Base-by-base conservation (phyloP, 2,329 filamentous ascomycete genomes). In the Stachybotrys chartarum region DNA sequence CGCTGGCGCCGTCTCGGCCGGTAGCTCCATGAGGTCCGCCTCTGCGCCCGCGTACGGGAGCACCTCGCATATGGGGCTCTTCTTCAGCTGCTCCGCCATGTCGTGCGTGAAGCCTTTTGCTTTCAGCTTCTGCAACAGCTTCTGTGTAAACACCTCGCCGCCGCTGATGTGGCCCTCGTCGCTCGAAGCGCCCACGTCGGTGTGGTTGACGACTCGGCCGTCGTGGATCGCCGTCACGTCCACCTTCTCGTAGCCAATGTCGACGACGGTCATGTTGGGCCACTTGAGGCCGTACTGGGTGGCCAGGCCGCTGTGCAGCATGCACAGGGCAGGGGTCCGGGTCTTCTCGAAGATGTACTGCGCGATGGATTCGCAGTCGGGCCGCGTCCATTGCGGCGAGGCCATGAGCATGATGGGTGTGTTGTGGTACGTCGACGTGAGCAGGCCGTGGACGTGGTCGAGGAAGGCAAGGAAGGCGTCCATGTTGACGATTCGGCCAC, bases 311-410 rank as follows among this genome's bases (percentile, higher is more conserved):
- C 91, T 88, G 72, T 97, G 90, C 76, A 99, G 87, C 59, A 97
- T 80, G 63, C 88, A 92, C 53, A 99, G 88, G 0, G 90, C 91
- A 0, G 94, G 94, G 0, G 91, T 94, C 75, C 93, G 94, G 68
- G 96, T 96, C 73, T 94, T 95, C 73, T 99, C 94, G 66, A 99
- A 99, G 60, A 97, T 84, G 76, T 96, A 99, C 59, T 94, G 90
- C 14, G 92, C 89, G 61, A 99, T 86, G 45, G 82, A 83, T 72
- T 97, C 93, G 68, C 87, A 87, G 70, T 97, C 91, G 59, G 88
- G 86, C 8, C 88, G 84, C 5, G 91, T 91, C 93, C 94, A 99
- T 62, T 86, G 87, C 5, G 94, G 92, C 63, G 96, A 90, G 7
- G 88, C 83, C 72, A 97, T 88, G 59, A 99, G 83, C 70, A 97